Evolutionary conservation across 2,329 filamentous ascomycete genomes (phyloP).

Genomic region (Curvularia verruculosa): DNA sequence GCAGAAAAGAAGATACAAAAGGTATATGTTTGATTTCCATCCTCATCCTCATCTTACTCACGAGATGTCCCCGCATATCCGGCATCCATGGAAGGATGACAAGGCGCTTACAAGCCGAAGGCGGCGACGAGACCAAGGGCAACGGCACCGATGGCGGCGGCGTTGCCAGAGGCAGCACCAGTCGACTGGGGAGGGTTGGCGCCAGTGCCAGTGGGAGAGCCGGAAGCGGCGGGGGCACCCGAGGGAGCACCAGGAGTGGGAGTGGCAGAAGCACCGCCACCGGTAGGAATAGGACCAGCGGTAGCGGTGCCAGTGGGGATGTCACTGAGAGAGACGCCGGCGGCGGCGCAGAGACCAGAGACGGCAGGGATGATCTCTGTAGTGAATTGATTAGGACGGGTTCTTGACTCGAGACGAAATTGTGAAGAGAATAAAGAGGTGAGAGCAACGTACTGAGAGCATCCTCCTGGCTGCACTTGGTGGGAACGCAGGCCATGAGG

Average conservation of each 20-base stretch:
- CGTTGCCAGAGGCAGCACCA: conserved; percentile 16
- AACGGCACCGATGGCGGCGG: conserved; percentile 32
- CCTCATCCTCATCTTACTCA: background rate
- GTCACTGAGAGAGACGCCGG: conserved; percentile 33
- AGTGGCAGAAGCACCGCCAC: conserved; percentile 2
- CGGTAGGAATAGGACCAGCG: no score
- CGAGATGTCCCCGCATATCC: background rate
- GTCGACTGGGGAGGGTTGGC: background rate
- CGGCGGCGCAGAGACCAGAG: conserved; percentile 35
- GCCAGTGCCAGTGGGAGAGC: conserved; percentile 6
- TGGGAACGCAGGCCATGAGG: conserved; percentile 51
- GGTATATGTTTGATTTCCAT: conserved; percentile 1
- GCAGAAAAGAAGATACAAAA: background rate
- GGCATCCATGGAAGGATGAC: background rate
- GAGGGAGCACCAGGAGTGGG: background rate
- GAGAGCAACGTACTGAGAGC: conserved; percentile 45
- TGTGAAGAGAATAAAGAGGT: background rate
- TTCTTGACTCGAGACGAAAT: background rate
- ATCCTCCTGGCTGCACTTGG: conserved; percentile 47
- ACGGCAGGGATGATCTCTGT: conserved; percentile 34
- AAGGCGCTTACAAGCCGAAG: conserved; percentile 30
- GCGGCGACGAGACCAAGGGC: conserved; percentile 31
- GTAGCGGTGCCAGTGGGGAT: conserved; percentile 25
- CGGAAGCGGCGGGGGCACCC: background rate
- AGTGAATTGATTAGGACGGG: background rate